These are phyloP conservation scores for Begonia fuchsioides DNA, from an alignment of 306 rosid genomes.

Conservation along the genomic window DNA sequence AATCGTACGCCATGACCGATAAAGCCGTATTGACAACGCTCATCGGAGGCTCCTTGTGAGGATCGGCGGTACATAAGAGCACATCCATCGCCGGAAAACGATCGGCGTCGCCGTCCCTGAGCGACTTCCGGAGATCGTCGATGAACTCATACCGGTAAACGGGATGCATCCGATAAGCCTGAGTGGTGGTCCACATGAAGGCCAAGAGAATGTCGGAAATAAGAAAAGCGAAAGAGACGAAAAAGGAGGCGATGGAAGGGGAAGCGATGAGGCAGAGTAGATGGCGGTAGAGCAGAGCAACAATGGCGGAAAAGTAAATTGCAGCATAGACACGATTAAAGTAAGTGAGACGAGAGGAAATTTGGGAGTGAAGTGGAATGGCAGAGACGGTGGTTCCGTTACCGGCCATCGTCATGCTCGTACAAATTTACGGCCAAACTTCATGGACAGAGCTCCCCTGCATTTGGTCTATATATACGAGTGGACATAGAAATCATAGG, in stretches of 20 bases:
- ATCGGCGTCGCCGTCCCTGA: not conserved
- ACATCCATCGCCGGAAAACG: conserved; percentile 22
- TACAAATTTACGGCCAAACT: too few relatives aligned
- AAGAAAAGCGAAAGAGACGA: conserved; percentile 20
- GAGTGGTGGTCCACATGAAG: conserved; percentile 12
- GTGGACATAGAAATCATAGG: not conserved
- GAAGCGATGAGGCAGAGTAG: conserved; percentile 7
- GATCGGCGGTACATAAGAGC: conserved; percentile 41
- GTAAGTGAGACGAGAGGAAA: conserved; percentile 4
- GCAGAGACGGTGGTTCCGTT: not conserved
- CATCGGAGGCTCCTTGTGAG: conserved; percentile 33
- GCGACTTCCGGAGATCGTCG: conserved; percentile 1
- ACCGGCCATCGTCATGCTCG: not conserved
- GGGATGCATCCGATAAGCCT: conserved; percentile 20
- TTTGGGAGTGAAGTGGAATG: conserved; percentile 12
- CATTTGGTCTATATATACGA: too few relatives aligned
- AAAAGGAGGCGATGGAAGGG: conserved; percentile 7
- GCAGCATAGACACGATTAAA: conserved; percentile 17
- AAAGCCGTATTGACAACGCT: conserved; percentile 26
- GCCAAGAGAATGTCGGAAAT: conserved; percentile 20
- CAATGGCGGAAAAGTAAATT: conserved; percentile 13
- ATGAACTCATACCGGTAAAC: conserved; percentile 19
- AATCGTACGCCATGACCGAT: conserved; percentile 33
- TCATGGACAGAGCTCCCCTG: too few relatives aligned
- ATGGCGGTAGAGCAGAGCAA: conserved; percentile 20